Conservation (phyloP, 2,329 filamentous ascomycete genomes). For the Nothophoma quercina region DNA sequence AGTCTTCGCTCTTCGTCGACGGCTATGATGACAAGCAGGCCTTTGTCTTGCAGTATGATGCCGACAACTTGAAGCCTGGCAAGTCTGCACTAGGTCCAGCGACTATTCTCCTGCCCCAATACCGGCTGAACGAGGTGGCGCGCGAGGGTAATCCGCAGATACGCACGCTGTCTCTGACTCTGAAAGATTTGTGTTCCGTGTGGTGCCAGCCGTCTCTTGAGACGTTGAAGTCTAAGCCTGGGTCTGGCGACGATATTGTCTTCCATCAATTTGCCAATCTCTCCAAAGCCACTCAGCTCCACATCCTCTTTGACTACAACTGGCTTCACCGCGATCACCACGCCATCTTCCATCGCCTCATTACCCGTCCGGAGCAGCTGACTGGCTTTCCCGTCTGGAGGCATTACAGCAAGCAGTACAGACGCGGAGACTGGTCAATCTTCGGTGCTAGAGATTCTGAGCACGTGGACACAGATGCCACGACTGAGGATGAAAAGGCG, state of each 20-base stretch:
- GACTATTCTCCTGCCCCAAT: slow-evolving; percentile 2
- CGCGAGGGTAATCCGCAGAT: slow-evolving; percentile 23
- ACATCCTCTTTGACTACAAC: slow-evolving; percentile 26
- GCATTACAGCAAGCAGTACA: slow-evolving; percentile 3
- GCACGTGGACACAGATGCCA: background rate
- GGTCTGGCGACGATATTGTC: slow-evolving; percentile 10
- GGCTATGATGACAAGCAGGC: slow-evolving; percentile 18
- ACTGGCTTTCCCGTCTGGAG: slow-evolving; percentile 15
- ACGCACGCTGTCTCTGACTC: slow-evolving; percentile 12
- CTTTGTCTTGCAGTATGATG: slow-evolving; percentile 29
- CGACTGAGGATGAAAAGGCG: slow-evolving; percentile 5
- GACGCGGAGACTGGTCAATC: slow-evolving; percentile 12
- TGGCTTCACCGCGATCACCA: slow-evolving; percentile 23
- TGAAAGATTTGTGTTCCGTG: slow-evolving; percentile 20
- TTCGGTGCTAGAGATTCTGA: background rate
- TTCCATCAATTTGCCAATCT: slow-evolving; percentile 18
- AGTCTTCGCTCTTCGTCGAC: slow-evolving; percentile 13
- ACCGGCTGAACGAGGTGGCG: slow-evolving; percentile 14
- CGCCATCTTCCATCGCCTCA: slow-evolving; percentile 10
- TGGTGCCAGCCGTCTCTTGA: slow-evolving; percentile 7
- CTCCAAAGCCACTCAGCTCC: slow-evolving; percentile 20
- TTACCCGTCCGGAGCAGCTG: slow-evolving; percentile 17
- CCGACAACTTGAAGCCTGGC: slow-evolving; percentile 24
- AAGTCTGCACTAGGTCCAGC: slow-evolving; percentile 11
- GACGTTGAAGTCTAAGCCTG: slow-evolving; percentile 1